These are phyloP conservation scores for Cryptosporidium xiaoi DNA, from an alignment of 169 alveolate genomes.

Conservation along the genomic window DNA sequence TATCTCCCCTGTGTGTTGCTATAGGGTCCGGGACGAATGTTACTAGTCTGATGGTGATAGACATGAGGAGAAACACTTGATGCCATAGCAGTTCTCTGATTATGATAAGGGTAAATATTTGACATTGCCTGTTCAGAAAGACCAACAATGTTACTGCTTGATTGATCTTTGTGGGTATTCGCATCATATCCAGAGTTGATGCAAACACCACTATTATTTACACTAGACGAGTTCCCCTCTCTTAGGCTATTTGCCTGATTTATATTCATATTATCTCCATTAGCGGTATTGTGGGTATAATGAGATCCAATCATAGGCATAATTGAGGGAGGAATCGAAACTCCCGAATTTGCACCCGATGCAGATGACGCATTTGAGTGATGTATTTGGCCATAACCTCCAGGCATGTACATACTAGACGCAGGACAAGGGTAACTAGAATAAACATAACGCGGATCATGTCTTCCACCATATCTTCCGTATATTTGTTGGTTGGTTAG, in stretches of 20 bases:
- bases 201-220: conserved; percentile 1
- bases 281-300: background rate
- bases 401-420: conserved; percentile 35
- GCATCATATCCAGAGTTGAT: conserved; percentile 4
- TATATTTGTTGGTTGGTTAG: conserved; percentile 63
- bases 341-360: conserved; percentile 11
- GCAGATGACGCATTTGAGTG: conserved; percentile 17
- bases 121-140: background rate
- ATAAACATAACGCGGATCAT: conserved; percentile 68
- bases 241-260: conserved; percentile 9
- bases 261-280: background rate
- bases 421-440: conserved; percentile 46
- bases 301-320: conserved; percentile 51
- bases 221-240: conserved; percentile 19
- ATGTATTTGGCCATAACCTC: conserved; percentile 51
- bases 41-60: conserved; percentile 9
- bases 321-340: conserved; percentile 25
- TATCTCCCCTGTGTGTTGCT: conserved; percentile 43
- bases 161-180: background rate
- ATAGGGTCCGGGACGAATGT: conserved; percentile 64
- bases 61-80: conserved; percentile 4
- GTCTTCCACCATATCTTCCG: conserved; percentile 66
- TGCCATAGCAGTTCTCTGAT: conserved; percentile 18
- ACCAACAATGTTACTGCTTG: background rate
- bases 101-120: conserved; percentile 31